phyloP scores from a whole-genome alignment of 75 land plant genomes.

The Sequoiadendron giganteum region DNA sequence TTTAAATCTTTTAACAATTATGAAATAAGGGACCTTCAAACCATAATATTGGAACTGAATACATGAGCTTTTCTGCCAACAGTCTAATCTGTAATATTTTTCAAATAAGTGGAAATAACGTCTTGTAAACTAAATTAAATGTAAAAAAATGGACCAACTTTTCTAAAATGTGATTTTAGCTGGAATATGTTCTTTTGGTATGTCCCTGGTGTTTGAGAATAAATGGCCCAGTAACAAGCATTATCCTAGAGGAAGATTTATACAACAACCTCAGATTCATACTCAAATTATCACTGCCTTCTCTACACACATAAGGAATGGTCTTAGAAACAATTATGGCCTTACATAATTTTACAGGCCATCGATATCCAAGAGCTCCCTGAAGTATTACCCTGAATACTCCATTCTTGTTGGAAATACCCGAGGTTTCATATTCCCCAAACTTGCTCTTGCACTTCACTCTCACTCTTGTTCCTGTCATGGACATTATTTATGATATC shows the following conservation, averaged over 20 bases:
- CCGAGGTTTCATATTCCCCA: background rate
- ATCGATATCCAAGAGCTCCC: background rate
- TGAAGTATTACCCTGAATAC: background rate
- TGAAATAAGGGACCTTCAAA: too few relatives aligned
- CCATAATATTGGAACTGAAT: too few relatives aligned
- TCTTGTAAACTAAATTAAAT: too few relatives aligned
- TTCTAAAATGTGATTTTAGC: too few relatives aligned
- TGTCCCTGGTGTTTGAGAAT: too few relatives aligned
- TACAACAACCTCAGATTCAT: background rate
- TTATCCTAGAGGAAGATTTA: background rate
- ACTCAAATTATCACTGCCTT: background rate
- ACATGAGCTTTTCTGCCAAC: too few relatives aligned
- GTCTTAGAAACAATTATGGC: background rate
- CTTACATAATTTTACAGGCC: background rate
- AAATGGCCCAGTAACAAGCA: background rate
- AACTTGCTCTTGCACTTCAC: conserved; percentile 4
- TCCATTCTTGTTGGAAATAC: background rate
- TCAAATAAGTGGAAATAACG: too few relatives aligned
- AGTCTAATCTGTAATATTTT: too few relatives aligned
- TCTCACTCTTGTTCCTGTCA: conserved; percentile 6
- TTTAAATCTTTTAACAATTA: too few relatives aligned
- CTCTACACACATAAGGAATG: background rate
- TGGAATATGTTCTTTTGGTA: too few relatives aligned
- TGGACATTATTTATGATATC: too few relatives aligned
- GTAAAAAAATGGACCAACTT: too few relatives aligned